These are phyloP conservation scores for Neostapfia colusana DNA, from an alignment of 176 grass and related monocot genomes.

Conservation along the genomic window DNA sequence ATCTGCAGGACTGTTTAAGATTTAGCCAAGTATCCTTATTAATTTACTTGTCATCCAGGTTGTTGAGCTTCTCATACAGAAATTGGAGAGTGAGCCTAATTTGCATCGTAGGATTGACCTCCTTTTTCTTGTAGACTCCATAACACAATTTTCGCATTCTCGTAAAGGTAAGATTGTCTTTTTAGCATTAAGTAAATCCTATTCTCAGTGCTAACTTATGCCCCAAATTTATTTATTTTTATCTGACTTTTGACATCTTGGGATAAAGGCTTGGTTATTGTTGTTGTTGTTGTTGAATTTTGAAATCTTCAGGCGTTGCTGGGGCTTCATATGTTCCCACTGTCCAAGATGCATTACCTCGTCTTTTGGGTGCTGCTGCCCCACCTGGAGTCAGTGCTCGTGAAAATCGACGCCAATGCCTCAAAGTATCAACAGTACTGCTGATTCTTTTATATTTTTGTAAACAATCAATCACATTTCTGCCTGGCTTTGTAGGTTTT, in stretches of 20 bases:
- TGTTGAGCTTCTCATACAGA: slow-evolving; percentile 84
- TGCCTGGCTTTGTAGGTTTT: slow-evolving; percentile 68
- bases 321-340: slow-evolving; percentile 76
- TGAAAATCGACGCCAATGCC: slow-evolving; percentile 94
- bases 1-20: slow-evolving; percentile 30
- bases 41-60: slow-evolving; percentile 57
- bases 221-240: slow-evolving; percentile 31
- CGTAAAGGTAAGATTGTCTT: slow-evolving; percentile 69
- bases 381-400: slow-evolving; percentile 77
- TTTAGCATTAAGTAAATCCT: slow-evolving; percentile 6
- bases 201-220: slow-evolving; percentile 35
- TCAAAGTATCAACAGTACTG: slow-evolving; percentile 61
- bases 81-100: slow-evolving; percentile 83
- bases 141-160: slow-evolving; percentile 89
- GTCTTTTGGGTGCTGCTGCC: slow-evolving; percentile 84
- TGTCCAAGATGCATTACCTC: slow-evolving; percentile 83
- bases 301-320: slow-evolving; percentile 62
- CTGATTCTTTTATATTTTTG: slow-evolving; percentile 27
- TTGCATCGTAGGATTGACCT: slow-evolving; percentile 90
- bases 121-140: slow-evolving; percentile 93
- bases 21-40: slow-evolving; percentile 19
- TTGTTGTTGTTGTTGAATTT: too few species aligned
- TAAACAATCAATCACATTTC: slow-evolving; percentile 14
- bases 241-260: slow-evolving; percentile 43
- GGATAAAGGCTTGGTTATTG: too few species aligned